Conservation (phyloP, 805 yeast genomes). For the Metschnikowia santaceciliae region DNA sequence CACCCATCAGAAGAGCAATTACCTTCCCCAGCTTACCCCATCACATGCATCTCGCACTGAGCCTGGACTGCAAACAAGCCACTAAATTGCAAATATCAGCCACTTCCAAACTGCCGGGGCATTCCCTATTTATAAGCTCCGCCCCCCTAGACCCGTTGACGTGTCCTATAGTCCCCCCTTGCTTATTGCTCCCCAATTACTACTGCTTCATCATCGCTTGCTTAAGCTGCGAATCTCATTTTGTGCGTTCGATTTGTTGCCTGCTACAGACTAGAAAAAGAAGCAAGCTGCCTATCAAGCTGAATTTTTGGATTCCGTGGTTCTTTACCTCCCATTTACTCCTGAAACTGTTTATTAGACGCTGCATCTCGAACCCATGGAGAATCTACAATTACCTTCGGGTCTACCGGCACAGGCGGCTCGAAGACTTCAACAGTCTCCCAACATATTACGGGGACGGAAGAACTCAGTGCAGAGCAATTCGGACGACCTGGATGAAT, state of each 20-base stretch:
- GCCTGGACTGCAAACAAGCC: not conserved
- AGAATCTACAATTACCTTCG: not conserved
- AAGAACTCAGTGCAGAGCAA: not conserved
- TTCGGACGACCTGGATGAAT: not conserved
- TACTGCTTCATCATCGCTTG: not conserved
- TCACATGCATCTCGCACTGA: slow-evolving; percentile 3
- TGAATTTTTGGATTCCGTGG: not conserved
- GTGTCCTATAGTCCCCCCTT: not conserved
- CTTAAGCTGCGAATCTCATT: slow-evolving; percentile 4
- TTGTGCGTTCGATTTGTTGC: not conserved
- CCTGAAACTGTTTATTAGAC: not conserved
- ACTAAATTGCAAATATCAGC: not conserved
- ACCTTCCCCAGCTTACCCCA: not conserved
- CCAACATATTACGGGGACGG: not conserved
- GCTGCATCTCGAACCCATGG: not conserved
- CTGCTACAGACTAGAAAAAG: not conserved
- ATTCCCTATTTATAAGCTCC: not conserved
- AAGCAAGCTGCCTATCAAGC: not conserved
- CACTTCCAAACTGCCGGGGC: not conserved
- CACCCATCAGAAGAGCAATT: not conserved
- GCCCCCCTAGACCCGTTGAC: not conserved
- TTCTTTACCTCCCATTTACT: too few species aligned
- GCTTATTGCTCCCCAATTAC: not conserved
- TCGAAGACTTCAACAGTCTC: not conserved
- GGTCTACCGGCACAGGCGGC: slow-evolving; percentile 1